These are phyloP conservation scores for Malus sieversii DNA, from an alignment of 306 rosid genomes.

Conservation along the genomic window DNA sequence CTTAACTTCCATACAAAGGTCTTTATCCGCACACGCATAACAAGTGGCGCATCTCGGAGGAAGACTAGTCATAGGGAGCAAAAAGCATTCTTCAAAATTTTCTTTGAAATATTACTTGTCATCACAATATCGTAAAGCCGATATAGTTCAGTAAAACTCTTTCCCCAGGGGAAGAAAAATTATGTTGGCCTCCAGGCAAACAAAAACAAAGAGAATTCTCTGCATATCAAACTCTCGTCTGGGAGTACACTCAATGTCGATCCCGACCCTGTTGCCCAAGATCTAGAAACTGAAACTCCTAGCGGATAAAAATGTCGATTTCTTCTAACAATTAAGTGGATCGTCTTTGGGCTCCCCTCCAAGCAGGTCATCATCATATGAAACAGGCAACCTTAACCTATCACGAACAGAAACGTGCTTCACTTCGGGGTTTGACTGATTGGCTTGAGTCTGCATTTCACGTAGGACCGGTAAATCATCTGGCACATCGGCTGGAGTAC, in stretches of 20 bases:
- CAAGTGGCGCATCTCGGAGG: neutral
- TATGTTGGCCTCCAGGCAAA: neutral
- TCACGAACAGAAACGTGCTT: constrained; percentile 49
- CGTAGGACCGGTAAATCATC: constrained; percentile 6
- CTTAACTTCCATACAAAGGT: no score
- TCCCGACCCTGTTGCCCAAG: neutral
- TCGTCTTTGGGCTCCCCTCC: constrained; percentile 26
- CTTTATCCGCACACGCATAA: no score
- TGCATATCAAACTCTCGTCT: neutral
- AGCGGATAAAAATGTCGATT: neutral
- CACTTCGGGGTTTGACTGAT: constrained; percentile 27
- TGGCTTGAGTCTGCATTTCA: constrained; percentile 25
- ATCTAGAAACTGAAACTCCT: neutral
- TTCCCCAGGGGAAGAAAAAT: neutral
- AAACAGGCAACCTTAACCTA: constrained; percentile 66
- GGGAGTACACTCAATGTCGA: neutral
- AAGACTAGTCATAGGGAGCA: neutral
- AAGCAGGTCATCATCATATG: constrained; percentile 73
- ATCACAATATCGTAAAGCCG: neutral
- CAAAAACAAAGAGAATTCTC: neutral
- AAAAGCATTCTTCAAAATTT: neutral
- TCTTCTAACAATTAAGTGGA: constrained; percentile 19
- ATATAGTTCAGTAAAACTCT: neutral
- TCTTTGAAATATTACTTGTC: neutral
- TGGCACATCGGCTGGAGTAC: constrained; percentile 1